A percentile compares a stretch with the other conserved stretches of the same genome.
These are phyloP conservation scores for Sclerotinia minor DNA, from an alignment of 2,329 filamentous ascomycete genomes.

Conservation along the genomic window DNA sequence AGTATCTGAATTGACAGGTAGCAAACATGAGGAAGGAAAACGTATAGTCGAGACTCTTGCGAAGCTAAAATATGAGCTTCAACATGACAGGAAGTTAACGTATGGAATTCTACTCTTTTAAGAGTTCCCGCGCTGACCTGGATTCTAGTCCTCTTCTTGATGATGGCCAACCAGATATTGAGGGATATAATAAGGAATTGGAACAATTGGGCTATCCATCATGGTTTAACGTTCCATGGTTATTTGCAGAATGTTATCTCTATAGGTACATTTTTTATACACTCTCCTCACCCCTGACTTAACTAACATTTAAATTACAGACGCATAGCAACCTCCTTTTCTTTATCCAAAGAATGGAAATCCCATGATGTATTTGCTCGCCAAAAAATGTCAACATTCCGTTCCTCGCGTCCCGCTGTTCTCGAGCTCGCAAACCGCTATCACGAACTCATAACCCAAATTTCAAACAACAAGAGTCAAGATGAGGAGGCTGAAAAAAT, in stretches of 20 bases:
- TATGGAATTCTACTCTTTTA: constrained; percentile 46
- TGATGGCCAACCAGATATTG: constrained; percentile 55
- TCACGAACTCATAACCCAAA: constrained; percentile 67
- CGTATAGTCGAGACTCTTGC: constrained; percentile 76
- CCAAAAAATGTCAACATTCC: constrained; percentile 90
- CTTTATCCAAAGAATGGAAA: constrained; percentile 78
- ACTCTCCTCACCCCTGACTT: too few species aligned
- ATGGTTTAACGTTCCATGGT: constrained; percentile 86
- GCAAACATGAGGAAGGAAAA: constrained; percentile 79
- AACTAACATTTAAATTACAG: constrained; percentile 46
- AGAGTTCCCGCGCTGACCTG: constrained; percentile 56
- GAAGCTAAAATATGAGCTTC: constrained; percentile 88
- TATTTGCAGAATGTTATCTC: constrained; percentile 92
- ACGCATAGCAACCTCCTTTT: constrained; percentile 79
- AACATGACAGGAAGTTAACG: constrained; percentile 81
- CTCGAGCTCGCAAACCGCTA: constrained; percentile 80
- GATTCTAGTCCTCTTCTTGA: constrained; percentile 42
- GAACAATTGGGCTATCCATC: constrained; percentile 68
- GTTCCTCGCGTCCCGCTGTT: constrained; percentile 83
- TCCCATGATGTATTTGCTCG: constrained; percentile 84
- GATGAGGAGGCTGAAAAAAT: constrained; percentile 67
- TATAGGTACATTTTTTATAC: constrained; percentile 56
- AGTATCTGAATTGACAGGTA: constrained; percentile 54
- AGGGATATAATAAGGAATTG: constrained; percentile 82
- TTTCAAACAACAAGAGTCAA: constrained; percentile 51